A percentile compares a stretch with the other conserved stretches of the same genome.
phyloP scores from a whole-genome alignment of 306 rosid species.

The Benincasa hispida region DNA sequence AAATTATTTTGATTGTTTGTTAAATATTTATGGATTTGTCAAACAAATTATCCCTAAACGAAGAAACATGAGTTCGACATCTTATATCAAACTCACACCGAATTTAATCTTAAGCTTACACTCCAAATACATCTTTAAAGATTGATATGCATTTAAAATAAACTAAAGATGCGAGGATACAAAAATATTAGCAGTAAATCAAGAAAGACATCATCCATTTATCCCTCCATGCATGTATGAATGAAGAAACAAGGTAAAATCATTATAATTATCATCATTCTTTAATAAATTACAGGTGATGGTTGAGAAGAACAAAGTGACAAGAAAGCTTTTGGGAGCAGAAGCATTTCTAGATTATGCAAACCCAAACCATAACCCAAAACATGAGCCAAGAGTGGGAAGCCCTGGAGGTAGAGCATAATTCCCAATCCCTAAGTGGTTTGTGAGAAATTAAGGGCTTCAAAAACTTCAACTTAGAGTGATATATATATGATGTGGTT shows the following conservation, averaged over 20 bases:
- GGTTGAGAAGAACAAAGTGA: constrained; percentile 7
- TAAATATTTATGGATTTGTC: background rate
- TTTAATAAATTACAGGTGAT: constrained; percentile 3
- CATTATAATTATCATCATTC: background rate
- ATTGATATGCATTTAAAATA: background rate
- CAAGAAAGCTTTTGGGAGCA: constrained; percentile 24
- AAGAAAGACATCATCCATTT: background rate
- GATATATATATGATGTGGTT: background rate
- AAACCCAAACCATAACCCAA: constrained; percentile 20
- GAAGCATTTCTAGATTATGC: constrained; percentile 34
- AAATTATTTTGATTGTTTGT: too few species aligned
- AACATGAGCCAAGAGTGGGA: constrained; percentile 23
- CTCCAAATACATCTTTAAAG: background rate
- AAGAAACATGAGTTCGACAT: background rate
- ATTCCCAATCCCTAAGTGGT: background rate
- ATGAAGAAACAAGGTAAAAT: background rate
- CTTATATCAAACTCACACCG: too few species aligned
- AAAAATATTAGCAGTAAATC: background rate
- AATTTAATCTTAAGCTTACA: background rate
- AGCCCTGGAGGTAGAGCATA: constrained; percentile 11
- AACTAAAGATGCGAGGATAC: background rate
- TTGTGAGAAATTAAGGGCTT: background rate
- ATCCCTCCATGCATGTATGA: background rate
- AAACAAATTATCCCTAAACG: background rate
- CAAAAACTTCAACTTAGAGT: background rate